Evolutionary conservation across 1,284 basidiomycete genomes (phyloP).

Genomic region (Xerocomus minutiporus): DNA sequence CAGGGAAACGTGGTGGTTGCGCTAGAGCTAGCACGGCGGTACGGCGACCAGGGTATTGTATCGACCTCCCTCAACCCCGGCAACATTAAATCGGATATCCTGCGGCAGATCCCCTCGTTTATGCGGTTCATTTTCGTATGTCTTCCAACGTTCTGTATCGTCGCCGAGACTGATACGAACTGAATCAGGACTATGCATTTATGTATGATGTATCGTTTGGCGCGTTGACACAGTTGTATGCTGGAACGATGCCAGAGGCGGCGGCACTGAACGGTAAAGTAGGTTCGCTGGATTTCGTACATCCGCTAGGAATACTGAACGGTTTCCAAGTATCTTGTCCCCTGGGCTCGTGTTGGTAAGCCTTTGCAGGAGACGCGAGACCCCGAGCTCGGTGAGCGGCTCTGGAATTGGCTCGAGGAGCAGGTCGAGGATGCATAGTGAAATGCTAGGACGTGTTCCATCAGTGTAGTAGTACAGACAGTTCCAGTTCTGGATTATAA

Average conservation of each 20-base stretch:
- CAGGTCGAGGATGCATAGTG: conserved; percentile 24
- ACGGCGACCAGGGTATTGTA: conserved; percentile 21
- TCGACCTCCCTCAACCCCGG: conserved; percentile 24
- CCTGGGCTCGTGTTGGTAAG: conserved; percentile 34
- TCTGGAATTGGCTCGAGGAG: conserved; percentile 39
- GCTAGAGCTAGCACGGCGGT: conserved; percentile 22
- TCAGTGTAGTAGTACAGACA: conserved; percentile 1
- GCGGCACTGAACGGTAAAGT: conserved; percentile 32
- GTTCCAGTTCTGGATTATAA: background rate
- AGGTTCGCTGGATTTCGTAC: background rate
- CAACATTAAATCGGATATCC: background rate
- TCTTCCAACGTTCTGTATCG: background rate
- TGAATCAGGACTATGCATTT: background rate
- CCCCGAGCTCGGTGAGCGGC: conserved; percentile 26
- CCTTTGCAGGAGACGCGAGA: conserved; percentile 25
- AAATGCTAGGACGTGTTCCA: conserved; percentile 7
- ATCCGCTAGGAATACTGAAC: background rate
- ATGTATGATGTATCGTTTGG: conserved; percentile 29
- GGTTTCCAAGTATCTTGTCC: conserved; percentile 32
- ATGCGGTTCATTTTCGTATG: conserved; percentile 11
- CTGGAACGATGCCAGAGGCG: conserved; percentile 33
- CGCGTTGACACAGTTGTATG: conserved; percentile 36
- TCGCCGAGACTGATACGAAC: background rate
- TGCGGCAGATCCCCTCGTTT: background rate
- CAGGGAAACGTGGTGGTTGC: conserved; percentile 26